Base-by-base conservation (phyloP, 805 yeast species). In the Kluyveromyces nonfermentans region DNA sequence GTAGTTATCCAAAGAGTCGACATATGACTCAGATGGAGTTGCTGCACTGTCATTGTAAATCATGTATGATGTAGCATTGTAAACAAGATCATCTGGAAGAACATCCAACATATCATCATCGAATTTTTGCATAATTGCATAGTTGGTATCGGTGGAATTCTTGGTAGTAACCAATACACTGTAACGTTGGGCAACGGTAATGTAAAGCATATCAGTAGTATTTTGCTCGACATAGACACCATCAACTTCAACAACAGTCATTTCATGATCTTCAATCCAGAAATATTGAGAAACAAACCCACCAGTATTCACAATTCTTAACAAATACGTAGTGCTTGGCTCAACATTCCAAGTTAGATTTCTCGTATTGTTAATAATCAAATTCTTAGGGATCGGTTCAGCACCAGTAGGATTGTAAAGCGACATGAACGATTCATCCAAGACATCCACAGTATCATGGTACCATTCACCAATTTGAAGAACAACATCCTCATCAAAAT, bases 381-480 rank as follows among this genome's bases (percentile, higher is more conserved):
- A 65, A 60, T 70, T 68, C 52, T 85, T 83, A 7, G 98, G 98
- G 53, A 93, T 80, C 41, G 98, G 98, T 69, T 93, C 98, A 36
- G 97, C 96, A 59, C 98, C 98, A 8, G 96, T 86, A 46, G 98
- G 98, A 66, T 93, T 93, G 70, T 72, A 80, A 49, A 80, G 62
- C 51, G 68, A 76, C 70, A 88, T 60, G 69, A 93, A 89, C 32
- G 54, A 46, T 15, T 72, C 68, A 17, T 62, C 67, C 52, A 83
- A 69, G 33, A 64, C 76, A 20, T 69, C 68, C 28, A 81, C 71
- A 4, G 56, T 44, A 9, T 57, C 72, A 62, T 87, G 96, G 69
- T 93, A 93, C 95, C 96, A 89, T 57, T 93, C 98, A 39, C 83
- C 70, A 35, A 93, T 54, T 7, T 84, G 67, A 48, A 90, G 59